Percentiles rank a stretch among this genome's conserved stretches.
Conservation (phyloP, 805 yeast species). For the Lipomyces oligophaga region DNA sequence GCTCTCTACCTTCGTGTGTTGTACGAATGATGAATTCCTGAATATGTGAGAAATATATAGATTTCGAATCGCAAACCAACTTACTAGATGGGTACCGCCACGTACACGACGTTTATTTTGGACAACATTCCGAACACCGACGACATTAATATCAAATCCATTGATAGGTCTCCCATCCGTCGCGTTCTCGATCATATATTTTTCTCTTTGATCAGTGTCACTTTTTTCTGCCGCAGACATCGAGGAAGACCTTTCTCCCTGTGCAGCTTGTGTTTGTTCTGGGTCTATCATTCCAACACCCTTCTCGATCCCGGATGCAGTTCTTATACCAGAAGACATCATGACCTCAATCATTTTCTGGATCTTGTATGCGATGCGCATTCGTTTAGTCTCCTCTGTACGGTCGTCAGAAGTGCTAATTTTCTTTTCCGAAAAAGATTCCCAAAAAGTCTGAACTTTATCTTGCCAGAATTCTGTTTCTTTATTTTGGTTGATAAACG, state of each 20-base stretch:
- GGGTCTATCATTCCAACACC: conserved; percentile 16
- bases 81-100: conserved; percentile 19
- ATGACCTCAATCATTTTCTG: conserved; percentile 60
- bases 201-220: conserved; percentile 24
- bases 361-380: conserved; percentile 58
- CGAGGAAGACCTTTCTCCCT: too few species aligned
- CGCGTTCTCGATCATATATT: conserved; percentile 27
- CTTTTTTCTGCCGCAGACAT: conserved; percentile 27
- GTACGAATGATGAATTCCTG: conserved; percentile 49
- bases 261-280: background rate
- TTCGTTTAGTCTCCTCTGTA: conserved; percentile 67
- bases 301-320: conserved; percentile 36
- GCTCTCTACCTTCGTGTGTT: conserved; percentile 35
- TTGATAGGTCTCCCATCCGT: conserved; percentile 42
- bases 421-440: conserved; percentile 66
- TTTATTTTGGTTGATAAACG: conserved; percentile 55
- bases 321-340: conserved; percentile 70
- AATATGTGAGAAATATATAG: background rate
- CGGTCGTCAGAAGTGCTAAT: conserved; percentile 73
- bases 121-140: conserved; percentile 51
- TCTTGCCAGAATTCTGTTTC: conserved; percentile 71
- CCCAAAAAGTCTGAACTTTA: conserved; percentile 76
- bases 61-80: background rate
- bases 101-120: conserved; percentile 22
- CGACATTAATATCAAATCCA: conserved; percentile 61